A percentile compares a stretch with the other conserved stretches of the same genome.
phyloP scores from a whole-genome alignment of 2,329 filamentous ascomycete species.

The Diplodia scrobiculata region DNA sequence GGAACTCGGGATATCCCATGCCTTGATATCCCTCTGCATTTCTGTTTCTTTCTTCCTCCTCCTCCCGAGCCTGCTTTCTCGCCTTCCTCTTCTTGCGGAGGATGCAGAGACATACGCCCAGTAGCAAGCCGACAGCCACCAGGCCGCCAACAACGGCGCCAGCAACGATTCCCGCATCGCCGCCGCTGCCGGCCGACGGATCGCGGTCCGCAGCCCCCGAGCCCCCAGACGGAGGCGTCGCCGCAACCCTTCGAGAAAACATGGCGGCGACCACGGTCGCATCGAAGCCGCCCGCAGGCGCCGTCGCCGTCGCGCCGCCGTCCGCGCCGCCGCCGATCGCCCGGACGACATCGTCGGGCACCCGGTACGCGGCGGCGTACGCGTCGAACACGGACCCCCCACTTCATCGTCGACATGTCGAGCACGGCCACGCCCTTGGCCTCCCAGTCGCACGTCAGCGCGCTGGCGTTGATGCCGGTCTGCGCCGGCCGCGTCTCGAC shows the following conservation, averaged over 20 bases:
- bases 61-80: too few relatives aligned
- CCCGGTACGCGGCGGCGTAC: not conserved
- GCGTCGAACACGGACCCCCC: slow-evolving; percentile 30
- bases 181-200: too few relatives aligned
- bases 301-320: slow-evolving; percentile 18
- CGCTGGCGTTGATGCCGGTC: not conserved
- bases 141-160: too few relatives aligned
- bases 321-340: slow-evolving; percentile 6
- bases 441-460: slow-evolving; percentile 33
- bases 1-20: too few relatives aligned
- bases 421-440: slow-evolving; percentile 30
- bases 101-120: too few relatives aligned
- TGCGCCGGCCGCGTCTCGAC: slow-evolving; percentile 6
- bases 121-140: too few relatives aligned
- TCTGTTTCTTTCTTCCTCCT: too few relatives aligned
- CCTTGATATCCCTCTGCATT: too few relatives aligned
- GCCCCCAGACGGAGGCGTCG: too few relatives aligned
- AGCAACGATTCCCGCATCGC: too few relatives aligned
- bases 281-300: slow-evolving; percentile 9
- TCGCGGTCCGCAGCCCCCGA: too few relatives aligned
- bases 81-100: too few relatives aligned
- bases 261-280: slow-evolving; percentile 8
- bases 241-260: not conserved
- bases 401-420: slow-evolving; percentile 32
- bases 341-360: not conserved